Evolutionary conservation across 1,139 yeast genomes (phyloP).

Genomic region (Kazachstania sp.): DNA sequence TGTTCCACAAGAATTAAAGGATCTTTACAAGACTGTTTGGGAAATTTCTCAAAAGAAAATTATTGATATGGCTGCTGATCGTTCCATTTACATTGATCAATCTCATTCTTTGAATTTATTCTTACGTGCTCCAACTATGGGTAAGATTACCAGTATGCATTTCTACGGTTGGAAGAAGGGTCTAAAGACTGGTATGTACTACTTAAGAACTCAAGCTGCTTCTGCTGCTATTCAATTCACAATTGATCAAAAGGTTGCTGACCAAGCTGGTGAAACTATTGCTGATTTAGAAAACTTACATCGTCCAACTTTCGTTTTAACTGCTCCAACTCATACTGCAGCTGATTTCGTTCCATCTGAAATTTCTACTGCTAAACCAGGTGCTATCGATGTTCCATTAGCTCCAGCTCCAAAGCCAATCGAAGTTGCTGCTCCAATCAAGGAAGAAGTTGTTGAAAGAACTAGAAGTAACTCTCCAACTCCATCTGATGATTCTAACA

Average conservation of each 20-base stretch:
- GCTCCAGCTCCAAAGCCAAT: conserved; percentile 4
- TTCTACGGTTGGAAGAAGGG: conserved; percentile 97
- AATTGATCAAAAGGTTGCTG: conserved; percentile 51
- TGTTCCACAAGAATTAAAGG: conserved; percentile 71
- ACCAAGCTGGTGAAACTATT: conserved; percentile 43
- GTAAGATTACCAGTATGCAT: conserved; percentile 93
- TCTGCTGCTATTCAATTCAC: conserved; percentile 91
- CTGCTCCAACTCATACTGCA: conserved; percentile 26
- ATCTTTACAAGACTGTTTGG: conserved; percentile 90
- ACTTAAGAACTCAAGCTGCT: conserved; percentile 91
- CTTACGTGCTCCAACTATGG: conserved; percentile 80
- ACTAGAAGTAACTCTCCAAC: conserved; percentile 25
- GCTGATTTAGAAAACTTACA: conserved; percentile 50
- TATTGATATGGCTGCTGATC: conserved; percentile 92
- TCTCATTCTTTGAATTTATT: conserved; percentile 87
- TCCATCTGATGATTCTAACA: conserved; percentile 22
- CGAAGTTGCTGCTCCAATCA: conserved; percentile 7
- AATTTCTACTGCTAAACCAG: conserved; percentile 8
- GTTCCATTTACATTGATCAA: conserved; percentile 90
- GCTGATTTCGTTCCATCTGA: conserved; percentile 26
- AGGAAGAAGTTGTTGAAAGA: conserved; percentile 1
- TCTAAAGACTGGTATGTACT: conserved; percentile 96
- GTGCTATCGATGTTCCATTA: conserved; percentile 8
- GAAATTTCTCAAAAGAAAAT: conserved; percentile 83
- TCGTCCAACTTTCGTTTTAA: conserved; percentile 44